A percentile compares a stretch with the other conserved stretches of the same genome.
Conservation (phyloP, 148 eudicot species). For the Bassia scoparia region DNA sequence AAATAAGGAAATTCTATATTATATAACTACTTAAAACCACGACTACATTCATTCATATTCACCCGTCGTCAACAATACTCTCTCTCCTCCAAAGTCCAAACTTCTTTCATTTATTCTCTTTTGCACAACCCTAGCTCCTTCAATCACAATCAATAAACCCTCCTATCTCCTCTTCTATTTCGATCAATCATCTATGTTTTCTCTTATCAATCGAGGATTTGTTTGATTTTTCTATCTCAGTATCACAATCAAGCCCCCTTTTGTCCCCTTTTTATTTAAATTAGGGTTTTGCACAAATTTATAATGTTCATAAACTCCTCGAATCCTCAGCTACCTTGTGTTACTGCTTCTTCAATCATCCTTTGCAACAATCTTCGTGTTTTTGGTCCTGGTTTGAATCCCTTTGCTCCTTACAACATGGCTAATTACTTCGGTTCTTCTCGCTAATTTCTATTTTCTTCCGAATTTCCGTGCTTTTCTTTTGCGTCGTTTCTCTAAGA, state of each 20-base stretch:
- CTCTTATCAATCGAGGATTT: slow-evolving; percentile 26
- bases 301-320: slow-evolving; percentile 40
- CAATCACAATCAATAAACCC: background rate
- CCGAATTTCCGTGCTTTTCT: background rate
- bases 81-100: no score
- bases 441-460: slow-evolving; percentile 38
- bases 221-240: slow-evolving; percentile 16
- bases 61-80: no score
- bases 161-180: background rate
- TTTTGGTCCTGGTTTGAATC: slow-evolving; percentile 85
- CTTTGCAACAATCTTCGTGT: slow-evolving; percentile 54
- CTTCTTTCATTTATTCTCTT: background rate
- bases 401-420: slow-evolving; percentile 61
- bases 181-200: slow-evolving; percentile 23
- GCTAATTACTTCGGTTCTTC: slow-evolving; percentile 58
- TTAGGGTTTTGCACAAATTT: slow-evolving; percentile 30
- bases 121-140: background rate
- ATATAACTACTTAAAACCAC: no score
- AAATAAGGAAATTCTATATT: no score
- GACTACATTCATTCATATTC: no score
- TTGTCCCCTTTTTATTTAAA: background rate
- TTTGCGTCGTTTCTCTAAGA: background rate
- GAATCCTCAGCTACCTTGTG: slow-evolving; percentile 22
- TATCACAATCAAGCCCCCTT: slow-evolving; percentile 1
- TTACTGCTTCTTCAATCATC: slow-evolving; percentile 34